Evolutionary conservation across 768 basidiomycete species (phyloP).

Genomic region (Trametes villosa): DNA sequence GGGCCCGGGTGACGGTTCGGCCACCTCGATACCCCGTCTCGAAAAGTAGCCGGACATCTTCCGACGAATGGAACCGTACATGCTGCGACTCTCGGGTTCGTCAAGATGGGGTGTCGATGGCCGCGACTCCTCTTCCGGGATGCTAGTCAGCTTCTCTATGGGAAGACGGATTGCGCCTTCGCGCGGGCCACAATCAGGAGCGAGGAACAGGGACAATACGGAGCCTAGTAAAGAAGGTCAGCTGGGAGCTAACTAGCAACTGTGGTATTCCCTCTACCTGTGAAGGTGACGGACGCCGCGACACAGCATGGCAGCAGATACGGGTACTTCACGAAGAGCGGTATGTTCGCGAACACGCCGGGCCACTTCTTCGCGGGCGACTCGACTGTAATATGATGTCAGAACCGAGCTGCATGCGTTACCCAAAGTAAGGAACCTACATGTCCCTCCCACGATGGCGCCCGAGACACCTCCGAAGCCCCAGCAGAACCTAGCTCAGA

Average conservation of each 20-base stretch:
- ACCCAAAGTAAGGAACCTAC: conserved; percentile 48
- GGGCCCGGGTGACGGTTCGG: conserved; percentile 36
- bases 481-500: conserved; percentile 78
- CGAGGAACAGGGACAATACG: conserved; percentile 85
- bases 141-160: conserved; percentile 73
- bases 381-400: conserved; percentile 58
- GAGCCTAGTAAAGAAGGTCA: conserved; percentile 59
- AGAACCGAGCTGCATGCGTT: conserved; percentile 19
- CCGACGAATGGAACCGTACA: conserved; percentile 43
- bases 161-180: conserved; percentile 84
- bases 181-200: conserved; percentile 87
- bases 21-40: conserved; percentile 50
- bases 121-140: conserved; percentile 66
- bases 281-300: conserved; percentile 75
- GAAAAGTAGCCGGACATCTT: conserved; percentile 65
- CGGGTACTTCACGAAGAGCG: conserved; percentile 79
- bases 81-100: conserved; percentile 35
- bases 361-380: conserved; percentile 90
- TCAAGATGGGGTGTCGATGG: conserved; percentile 52
- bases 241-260: not conserved
- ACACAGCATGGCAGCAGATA: conserved; percentile 88
- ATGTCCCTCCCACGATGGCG: conserved; percentile 81
- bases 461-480: conserved; percentile 94
- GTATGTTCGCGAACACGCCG: conserved; percentile 61
- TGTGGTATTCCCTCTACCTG: conserved; percentile 47